Evolutionary conservation across 129 eudicot genomes (phyloP), one percentile per base, ranked within the genome.

Genomic region (Ambrosia trifida): DNA sequence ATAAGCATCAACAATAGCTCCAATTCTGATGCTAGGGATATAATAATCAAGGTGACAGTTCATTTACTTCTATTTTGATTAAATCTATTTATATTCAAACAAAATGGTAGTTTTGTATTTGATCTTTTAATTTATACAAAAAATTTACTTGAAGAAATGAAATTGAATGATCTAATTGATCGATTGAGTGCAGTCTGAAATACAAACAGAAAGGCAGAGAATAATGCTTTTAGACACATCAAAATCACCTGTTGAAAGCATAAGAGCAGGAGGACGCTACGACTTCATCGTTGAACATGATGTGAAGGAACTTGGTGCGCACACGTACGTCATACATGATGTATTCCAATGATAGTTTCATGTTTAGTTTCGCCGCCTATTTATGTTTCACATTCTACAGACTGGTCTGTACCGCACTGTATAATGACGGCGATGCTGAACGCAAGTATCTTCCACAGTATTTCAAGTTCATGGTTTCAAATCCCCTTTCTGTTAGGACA

Each of bases 361-460:
- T 28, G 13, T 63, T 13, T 66, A 58, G 43, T 72, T 38, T 76
- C 60, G 24, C 33, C 20, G 9, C 72, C 31, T 41, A 68, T 28
- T 49, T 45, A 63, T 63, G 76, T 43, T 74, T 72, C 69, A 66
- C 59, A 63, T 69, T 85, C 54, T 69, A 11, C 79, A 94, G 98
- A 77, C 68, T 94, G 83, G 98, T 94, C 43, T 94, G 98, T 79
- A 85, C 96, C 32, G 98, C 98, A 61, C 81, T 94, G 60, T 94
- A 94, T 66, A 73, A 66, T 78, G 98, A 94, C 38, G 84, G 77
- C 52, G 98, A 94, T 66, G 75, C 80, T 43, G 98, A 94, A 49
- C 94, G 96, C 75, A 94, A 94, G 84, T 89, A 94, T 87, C 98
- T 94, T 69, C 98, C 98, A 11, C 98, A 89, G 75, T 94, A 85